Evolutionary conservation across 208 protist species (phyloP).

Genomic region (Acanthamoeba castellanii): DNA sequence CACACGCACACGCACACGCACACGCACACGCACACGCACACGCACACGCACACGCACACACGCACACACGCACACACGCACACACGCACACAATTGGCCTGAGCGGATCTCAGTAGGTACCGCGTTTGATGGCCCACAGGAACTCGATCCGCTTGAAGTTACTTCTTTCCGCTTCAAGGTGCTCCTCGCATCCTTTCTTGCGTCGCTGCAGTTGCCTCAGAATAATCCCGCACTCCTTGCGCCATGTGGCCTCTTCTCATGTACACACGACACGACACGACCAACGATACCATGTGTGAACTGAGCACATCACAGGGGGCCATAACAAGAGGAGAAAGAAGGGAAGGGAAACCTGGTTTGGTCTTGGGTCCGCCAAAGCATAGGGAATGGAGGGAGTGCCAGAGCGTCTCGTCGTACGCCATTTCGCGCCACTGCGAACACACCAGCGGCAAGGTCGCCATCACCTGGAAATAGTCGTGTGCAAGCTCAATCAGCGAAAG

Average conservation of each 20-base stretch:
- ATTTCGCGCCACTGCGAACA: not conserved
- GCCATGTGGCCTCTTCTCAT: not conserved
- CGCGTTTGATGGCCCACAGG: conserved; percentile 8
- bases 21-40: too few relatives aligned
- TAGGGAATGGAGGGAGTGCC: too few relatives aligned
- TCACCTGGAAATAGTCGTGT: not conserved
- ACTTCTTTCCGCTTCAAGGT: not conserved
- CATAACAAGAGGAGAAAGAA: too few relatives aligned
- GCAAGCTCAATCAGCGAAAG: not conserved
- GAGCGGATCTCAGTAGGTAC: not conserved
- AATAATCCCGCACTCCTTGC: not conserved
- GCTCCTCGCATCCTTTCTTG: not conserved
- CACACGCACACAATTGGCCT: too few relatives aligned
- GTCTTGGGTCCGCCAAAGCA: not conserved
- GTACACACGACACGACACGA: too few relatives aligned
- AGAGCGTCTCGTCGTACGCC: too few relatives aligned
- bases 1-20: too few relatives aligned
- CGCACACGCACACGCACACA: too few relatives aligned
- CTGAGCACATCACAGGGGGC: too few relatives aligned
- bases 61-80: too few relatives aligned
- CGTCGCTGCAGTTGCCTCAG: not conserved
- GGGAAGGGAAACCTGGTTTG: not conserved
- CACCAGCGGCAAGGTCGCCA: conserved; percentile 11
- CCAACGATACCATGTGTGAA: too few relatives aligned
- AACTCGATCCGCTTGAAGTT: not conserved